Base-by-base conservation (phyloP, 1,284 basidiomycete species). In the Grifola frondosa region DNA sequence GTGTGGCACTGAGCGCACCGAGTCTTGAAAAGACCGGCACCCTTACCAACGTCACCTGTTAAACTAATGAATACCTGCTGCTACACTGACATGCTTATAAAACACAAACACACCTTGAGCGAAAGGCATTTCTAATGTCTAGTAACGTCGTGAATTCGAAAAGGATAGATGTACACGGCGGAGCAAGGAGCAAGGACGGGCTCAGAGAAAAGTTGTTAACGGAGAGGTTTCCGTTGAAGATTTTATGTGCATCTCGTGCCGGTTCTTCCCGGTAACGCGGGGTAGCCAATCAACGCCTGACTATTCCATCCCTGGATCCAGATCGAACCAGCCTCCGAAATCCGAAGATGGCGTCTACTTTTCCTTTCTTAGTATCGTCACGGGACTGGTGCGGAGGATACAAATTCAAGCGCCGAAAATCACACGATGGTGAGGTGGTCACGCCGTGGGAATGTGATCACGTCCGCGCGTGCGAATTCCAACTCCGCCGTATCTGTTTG, bases 1-100 rank as follows among this genome's bases (percentile, higher is more conserved):
- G 93, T 98, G 73, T 99, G 96, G 77, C 96, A 99, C 70, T 97
- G 94, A 47, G 92, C 92, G 66, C 96, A 99, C 55, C 95, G 91
- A 58, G 92, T 96, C 81, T 91, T 92, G 85, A 94, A 94, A 65
- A 94, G 84, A 67, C 76, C 73, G 64, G 93, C 93, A 71, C 93
- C 93, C 80, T 95, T 96, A 50, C 59, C 59, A 61, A 84, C 69
- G 74, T 96, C 91, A 81, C 94, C 93, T 93, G 59, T 7, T 37
- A 17, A 22, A 13, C 6, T 44, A 15, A 34, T 35, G 23, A 40
- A 52, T 21, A 40, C 42, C 45, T 26, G 29, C 17, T 28, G 36
- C 25, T 11, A 29, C 5, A 7, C 23, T 33, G 15, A 30, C n/a
- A 16, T 17, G 30, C 32, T 19, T 31, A 25, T 19, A 8, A n/a